A percentile compares a stretch with the other conserved stretches of the same genome.
Conservation (phyloP, 805 yeast genomes). For the Ogataea thermomethanolica region DNA sequence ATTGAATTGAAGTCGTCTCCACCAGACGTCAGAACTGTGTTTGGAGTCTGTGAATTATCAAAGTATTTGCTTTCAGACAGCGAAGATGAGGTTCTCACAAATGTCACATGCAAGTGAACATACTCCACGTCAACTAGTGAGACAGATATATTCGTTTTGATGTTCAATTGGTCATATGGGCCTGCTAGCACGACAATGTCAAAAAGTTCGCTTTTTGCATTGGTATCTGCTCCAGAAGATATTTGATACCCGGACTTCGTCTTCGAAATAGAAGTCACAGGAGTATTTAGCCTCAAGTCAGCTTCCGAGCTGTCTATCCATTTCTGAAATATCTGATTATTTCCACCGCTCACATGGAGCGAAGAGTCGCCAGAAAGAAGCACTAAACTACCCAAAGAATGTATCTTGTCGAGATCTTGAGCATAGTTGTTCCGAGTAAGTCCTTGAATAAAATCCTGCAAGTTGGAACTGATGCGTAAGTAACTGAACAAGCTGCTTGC, state of each 20-base stretch:
- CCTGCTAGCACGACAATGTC: slow-evolving; percentile 46
- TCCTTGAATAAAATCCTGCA: slow-evolving; percentile 34
- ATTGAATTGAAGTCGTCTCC: slow-evolving; percentile 34
- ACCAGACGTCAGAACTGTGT: slow-evolving; percentile 26
- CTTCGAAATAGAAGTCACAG: slow-evolving; percentile 26
- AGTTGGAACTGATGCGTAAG: slow-evolving; percentile 26
- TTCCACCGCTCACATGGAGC: slow-evolving; percentile 41
- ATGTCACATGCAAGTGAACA: slow-evolving; percentile 38
- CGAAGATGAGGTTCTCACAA: slow-evolving; percentile 24
- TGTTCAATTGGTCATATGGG: slow-evolving; percentile 35
- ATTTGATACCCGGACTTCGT: slow-evolving; percentile 2
- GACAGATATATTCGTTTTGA: slow-evolving; percentile 15
- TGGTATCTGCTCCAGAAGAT: slow-evolving; percentile 1
- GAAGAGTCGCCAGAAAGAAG: slow-evolving; percentile 38
- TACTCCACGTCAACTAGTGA: slow-evolving; percentile 29
- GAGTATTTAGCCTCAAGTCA: slow-evolving; percentile 27
- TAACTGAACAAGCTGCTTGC: slow-evolving; percentile 28
- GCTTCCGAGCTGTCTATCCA: slow-evolving; percentile 38
- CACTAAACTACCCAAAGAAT: slow-evolving; percentile 40
- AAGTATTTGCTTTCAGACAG: slow-evolving; percentile 17
- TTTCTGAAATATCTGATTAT: slow-evolving; percentile 39
- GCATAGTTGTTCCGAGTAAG: slow-evolving; percentile 44
- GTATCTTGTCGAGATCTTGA: slow-evolving; percentile 39
- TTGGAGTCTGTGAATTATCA: slow-evolving; percentile 21
- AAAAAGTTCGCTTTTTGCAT: slow-evolving; percentile 20